Percentiles rank a stretch among this genome's conserved stretches.
Conservation (phyloP, 106 monocot species). For the Dendrobium officinale region DNA sequence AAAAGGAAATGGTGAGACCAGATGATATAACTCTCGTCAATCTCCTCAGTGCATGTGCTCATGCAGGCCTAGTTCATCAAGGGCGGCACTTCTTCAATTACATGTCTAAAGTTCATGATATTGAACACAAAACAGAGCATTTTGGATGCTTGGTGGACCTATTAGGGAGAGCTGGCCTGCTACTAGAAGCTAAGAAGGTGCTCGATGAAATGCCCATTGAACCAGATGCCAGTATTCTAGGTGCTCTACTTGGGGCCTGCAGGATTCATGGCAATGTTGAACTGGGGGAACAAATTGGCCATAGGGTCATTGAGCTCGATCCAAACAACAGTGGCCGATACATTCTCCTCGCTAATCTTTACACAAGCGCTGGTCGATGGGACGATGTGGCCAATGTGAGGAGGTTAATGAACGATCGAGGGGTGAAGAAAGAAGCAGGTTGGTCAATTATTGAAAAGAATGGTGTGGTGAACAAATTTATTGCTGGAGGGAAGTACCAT, state of each 20-base stretch:
- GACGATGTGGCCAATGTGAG: constrained; percentile 56
- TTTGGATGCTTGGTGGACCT: constrained; percentile 81
- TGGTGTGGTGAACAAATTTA: constrained; percentile 54
- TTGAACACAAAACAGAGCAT: constrained; percentile 69
- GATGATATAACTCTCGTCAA: constrained; percentile 68
- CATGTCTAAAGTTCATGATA: constrained; percentile 29
- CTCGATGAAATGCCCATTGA: constrained; percentile 65
- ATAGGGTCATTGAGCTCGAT: constrained; percentile 52
- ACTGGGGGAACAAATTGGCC: constrained; percentile 50
- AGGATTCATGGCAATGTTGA: constrained; percentile 54
- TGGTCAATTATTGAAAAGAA: constrained; percentile 54
- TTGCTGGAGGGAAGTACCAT: constrained; percentile 46
- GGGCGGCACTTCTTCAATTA: constrained; percentile 46
- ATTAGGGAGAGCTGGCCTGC: constrained; percentile 53
- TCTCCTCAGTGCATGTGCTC: constrained; percentile 70
- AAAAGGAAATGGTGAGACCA: constrained; percentile 33
- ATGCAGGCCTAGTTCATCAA: constrained; percentile 46
- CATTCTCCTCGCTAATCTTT: constrained; percentile 62
- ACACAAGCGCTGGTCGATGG: constrained; percentile 53
- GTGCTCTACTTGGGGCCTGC: constrained; percentile 83
- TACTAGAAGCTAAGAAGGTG: constrained; percentile 59
- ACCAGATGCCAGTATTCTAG: constrained; percentile 51
- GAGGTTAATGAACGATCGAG: constrained; percentile 58
- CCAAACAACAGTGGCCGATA: constrained; percentile 62
- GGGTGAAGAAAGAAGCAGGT: constrained; percentile 75